Evolutionary conservation across 805 yeast species (phyloP), one percentile per base, ranked within the genome.

Genomic region (Nakazawaea sp.): DNA sequence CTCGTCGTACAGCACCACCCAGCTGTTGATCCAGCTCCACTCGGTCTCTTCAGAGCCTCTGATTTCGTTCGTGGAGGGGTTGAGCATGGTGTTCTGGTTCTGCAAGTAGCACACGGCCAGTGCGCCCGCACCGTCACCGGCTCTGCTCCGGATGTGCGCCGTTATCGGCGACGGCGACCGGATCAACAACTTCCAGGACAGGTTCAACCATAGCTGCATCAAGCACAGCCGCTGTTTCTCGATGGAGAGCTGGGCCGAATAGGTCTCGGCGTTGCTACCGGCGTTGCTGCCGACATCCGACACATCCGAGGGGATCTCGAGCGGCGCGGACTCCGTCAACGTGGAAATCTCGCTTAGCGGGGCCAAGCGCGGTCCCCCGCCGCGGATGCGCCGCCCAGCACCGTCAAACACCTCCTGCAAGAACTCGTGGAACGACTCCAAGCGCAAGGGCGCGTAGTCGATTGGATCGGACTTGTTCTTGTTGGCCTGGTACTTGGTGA

Each of bases 391-490:
- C 12, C 17, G 12, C 12, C 7, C 18, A 28, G 18, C 7, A 9
- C 16, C 25, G 4, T 30, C 25, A 18, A 9, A 16, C 17, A 21
- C 13, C 18, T 18, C 18, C 9, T 12, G 15, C 23, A 39, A 34
- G 23, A 30, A 39, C 17, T 34, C 38, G 17, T 26, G 24, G 32
- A 30, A 16, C 2, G 32, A 25, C 18, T 39, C 35, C 4, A 31
- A 20, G 11, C 42, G 23, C 10, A 39, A 18, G 9, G 42, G 37
- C 8, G 42, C 42, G 27, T 39, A 39, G 16, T 33, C 37, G 2
- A 39, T 30, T 3, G 35, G 23, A 27, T 39, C 42, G 17, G 35
- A 29, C 4, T 18, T 16, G 13, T 31, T 34, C 13, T 29, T 21
- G 8, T 33, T 34, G 9, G 12, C 11, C 27, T 34, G 38, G 20